Percentiles rank a stretch among this genome's conserved stretches.
Evolutionary conservation across 2,329 filamentous ascomycete genomes (phyloP).

Genomic region (Emmonsia crescens): DNA sequence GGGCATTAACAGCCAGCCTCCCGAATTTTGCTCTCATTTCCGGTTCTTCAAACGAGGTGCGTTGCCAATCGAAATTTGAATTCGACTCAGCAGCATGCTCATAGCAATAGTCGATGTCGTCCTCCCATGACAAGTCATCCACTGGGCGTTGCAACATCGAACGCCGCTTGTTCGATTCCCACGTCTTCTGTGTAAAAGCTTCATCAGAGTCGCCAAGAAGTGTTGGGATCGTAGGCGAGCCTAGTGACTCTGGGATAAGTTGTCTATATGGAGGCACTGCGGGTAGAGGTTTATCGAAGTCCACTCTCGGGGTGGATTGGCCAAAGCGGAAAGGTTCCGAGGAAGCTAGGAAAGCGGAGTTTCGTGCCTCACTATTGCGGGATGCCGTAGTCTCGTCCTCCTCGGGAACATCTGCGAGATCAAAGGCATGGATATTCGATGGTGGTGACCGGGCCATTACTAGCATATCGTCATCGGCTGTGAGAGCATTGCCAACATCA

Average conservation of each 20-base stretch:
- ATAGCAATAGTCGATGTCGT: constrained; percentile 53
- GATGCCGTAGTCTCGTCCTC: constrained; percentile 31
- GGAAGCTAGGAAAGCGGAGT: constrained; percentile 13
- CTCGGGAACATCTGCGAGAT: constrained; percentile 37
- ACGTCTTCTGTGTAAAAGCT: constrained; percentile 11
- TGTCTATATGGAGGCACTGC: background rate
- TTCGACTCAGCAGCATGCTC: constrained; percentile 50
- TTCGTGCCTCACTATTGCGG: constrained; percentile 23
- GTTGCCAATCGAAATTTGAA: constrained; percentile 50
- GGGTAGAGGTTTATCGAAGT: constrained; percentile 1
- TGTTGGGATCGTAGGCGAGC: constrained; percentile 29
- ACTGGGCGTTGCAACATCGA: background rate
- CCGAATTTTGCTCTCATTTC: constrained; percentile 13
- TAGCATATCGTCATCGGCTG: constrained; percentile 33
- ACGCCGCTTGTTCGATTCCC: background rate
- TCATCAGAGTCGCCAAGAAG: constrained; percentile 10
- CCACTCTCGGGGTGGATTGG: background rate
- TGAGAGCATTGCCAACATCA: constrained; percentile 30
- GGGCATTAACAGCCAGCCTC: constrained; percentile 9
- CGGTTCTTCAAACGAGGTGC: constrained; percentile 24
- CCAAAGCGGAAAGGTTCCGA: constrained; percentile 13
- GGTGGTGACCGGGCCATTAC: constrained; percentile 29
- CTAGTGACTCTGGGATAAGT: constrained; percentile 27
- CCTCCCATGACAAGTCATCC: constrained; percentile 44
- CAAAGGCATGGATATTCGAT: constrained; percentile 29